A percentile compares a stretch with the other conserved stretches of the same genome.
These are phyloP conservation scores for Debaryomycetaceae sp. DNA, from an alignment of 1,139 yeast genomes.

Conservation along the genomic window DNA sequence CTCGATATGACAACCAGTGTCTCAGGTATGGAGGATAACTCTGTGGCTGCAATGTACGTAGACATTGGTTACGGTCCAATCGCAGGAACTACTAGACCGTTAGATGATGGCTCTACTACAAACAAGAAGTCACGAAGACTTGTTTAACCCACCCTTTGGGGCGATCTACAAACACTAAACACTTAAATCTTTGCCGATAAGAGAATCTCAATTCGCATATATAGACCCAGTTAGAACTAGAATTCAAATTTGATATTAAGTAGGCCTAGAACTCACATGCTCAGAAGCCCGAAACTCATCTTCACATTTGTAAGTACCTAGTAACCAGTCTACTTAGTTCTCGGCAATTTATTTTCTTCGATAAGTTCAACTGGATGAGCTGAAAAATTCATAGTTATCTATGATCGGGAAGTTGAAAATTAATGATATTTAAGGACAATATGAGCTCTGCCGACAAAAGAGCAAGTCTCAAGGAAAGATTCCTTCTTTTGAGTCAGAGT, in stretches of 20 bases:
- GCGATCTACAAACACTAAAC: too few species aligned
- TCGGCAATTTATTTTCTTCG: too few species aligned
- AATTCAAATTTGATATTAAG: too few species aligned
- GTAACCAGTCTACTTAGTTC: too few species aligned
- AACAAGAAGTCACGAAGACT: constrained; percentile 7
- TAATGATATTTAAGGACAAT: not conserved
- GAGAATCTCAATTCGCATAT: too few species aligned
- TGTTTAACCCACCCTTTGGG: not conserved
- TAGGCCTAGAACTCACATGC: too few species aligned
- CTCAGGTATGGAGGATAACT: constrained; percentile 7
- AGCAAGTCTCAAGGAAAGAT: constrained; percentile 56
- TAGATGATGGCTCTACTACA: constrained; percentile 19
- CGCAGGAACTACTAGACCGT: constrained; percentile 31
- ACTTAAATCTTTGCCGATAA: too few species aligned
- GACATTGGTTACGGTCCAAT: constrained; percentile 40
- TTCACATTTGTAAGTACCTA: too few species aligned
- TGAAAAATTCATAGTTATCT: not conserved
- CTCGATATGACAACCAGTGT: constrained; percentile 17
- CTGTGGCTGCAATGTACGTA: constrained; percentile 43
- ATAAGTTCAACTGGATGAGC: too few species aligned
- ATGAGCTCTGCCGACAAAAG: constrained; percentile 79
- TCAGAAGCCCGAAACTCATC: too few species aligned
- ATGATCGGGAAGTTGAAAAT: not conserved
- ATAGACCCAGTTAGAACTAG: too few species aligned
- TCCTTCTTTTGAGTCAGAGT: constrained; percentile 61